Evolutionary conservation across 2,329 filamentous ascomycete genomes (phyloP).

Genomic region (Dothiorella sarmentorum): DNA sequence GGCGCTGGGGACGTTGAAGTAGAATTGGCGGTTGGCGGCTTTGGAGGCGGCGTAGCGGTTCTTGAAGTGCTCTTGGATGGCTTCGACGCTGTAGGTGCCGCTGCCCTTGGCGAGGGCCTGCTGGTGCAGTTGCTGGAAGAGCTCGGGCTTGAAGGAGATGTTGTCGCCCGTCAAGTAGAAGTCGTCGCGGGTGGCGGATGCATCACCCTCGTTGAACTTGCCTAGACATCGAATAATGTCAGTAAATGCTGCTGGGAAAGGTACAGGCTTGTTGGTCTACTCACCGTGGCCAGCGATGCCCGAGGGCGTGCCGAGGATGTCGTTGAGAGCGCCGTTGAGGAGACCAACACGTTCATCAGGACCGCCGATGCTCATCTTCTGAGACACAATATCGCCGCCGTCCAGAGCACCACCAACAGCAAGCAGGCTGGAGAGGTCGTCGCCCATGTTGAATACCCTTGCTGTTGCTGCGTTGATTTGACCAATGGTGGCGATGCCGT

Average conservation of each 20-base stretch:
- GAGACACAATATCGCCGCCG: slow-evolving; percentile 19
- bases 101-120: slow-evolving; percentile 23
- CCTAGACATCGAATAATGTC: no score
- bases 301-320: slow-evolving; percentile 21
- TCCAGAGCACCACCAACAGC: slow-evolving; percentile 23
- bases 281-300: slow-evolving; percentile 22
- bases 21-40: slow-evolving; percentile 24
- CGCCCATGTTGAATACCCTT: slow-evolving; percentile 38
- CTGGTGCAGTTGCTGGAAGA: slow-evolving; percentile 24
- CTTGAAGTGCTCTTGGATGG: slow-evolving; percentile 26
- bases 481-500: slow-evolving; percentile 36
- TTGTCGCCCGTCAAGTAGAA: slow-evolving; percentile 19
- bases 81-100: slow-evolving; percentile 24
- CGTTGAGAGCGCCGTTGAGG: slow-evolving; percentile 18
- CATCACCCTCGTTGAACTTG: slow-evolving; percentile 22
- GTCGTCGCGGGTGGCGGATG: slow-evolving; percentile 23
- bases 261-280: background rate
- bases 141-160: background rate
- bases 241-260: background rate
- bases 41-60: slow-evolving; percentile 23
- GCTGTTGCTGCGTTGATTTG: slow-evolving; percentile 33
- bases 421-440: slow-evolving; percentile 32
- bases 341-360: slow-evolving; percentile 23
- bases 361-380: slow-evolving; percentile 25
- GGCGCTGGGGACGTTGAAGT: slow-evolving; percentile 17